Percentiles rank a stretch among this genome's conserved stretches.
Evolutionary conservation across 2,329 filamentous ascomycete species (phyloP).

Genomic region (Aaosphaeria pasadenensis): DNA sequence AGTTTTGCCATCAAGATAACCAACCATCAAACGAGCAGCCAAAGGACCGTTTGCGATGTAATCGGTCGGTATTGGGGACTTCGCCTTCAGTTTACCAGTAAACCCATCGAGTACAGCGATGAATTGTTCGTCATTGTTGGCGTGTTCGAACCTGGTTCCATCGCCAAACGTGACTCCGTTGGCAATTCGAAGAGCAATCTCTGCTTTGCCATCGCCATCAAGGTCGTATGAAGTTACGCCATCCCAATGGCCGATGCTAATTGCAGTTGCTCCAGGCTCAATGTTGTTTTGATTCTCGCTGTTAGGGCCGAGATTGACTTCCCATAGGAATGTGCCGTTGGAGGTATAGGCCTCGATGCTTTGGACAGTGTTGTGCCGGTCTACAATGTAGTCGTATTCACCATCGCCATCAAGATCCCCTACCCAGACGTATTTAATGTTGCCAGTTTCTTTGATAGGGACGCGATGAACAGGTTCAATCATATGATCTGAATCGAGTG

Average conservation of each 20-base stretch:
- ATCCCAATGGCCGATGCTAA: constrained; percentile 7
- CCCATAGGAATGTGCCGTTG: constrained; percentile 7
- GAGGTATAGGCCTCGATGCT: constrained; percentile 5
- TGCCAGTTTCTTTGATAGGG: constrained; percentile 1
- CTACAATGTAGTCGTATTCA: constrained; percentile 8
- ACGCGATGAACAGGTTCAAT: constrained; percentile 4
- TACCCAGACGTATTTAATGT: constrained; percentile 8
- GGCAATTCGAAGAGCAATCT: constrained; percentile 5
- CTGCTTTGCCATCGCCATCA: constrained; percentile 6
- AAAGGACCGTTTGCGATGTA: constrained; percentile 8
- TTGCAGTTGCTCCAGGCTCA: constrained; percentile 6
- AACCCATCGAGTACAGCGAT: constrained; percentile 6
- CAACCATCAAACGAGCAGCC: constrained; percentile 6
- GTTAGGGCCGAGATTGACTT: constrained; percentile 5
- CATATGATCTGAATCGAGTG: constrained; percentile 1
- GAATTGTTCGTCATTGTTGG: constrained; percentile 4
- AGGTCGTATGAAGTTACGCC: constrained; percentile 9
- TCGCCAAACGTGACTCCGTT: constrained; percentile 9
- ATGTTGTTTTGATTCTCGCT: constrained; percentile 10
- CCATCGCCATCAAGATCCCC: constrained; percentile 8
- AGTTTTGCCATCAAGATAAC: constrained; percentile 3
- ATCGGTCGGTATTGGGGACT: constrained; percentile 2
- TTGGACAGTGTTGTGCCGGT: constrained; percentile 5
- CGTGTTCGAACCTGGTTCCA: constrained; percentile 2
- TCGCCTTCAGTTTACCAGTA: constrained; percentile 3